These are phyloP conservation scores for Ustilago hordei DNA, from an alignment of 1,284 basidiomycete species.

Conservation along the genomic window DNA sequence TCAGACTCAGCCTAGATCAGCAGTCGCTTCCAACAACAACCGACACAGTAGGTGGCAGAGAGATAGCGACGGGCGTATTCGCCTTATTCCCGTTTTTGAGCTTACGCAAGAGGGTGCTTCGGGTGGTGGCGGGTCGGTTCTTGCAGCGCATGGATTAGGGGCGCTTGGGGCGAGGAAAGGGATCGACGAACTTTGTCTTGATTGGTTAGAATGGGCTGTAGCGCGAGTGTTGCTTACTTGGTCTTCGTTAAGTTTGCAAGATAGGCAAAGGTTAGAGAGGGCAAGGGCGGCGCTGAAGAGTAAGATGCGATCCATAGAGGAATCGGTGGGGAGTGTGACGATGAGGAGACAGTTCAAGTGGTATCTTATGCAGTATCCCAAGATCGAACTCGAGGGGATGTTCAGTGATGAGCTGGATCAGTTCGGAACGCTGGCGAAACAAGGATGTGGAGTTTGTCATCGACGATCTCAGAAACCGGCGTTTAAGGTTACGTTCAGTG, in stretches of 20 bases:
- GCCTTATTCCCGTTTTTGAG: slow-evolving; percentile 20
- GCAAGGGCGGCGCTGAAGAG: slow-evolving; percentile 29
- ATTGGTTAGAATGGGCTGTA: slow-evolving; percentile 51
- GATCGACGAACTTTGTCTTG: slow-evolving; percentile 42
- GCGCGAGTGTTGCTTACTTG: slow-evolving; percentile 39
- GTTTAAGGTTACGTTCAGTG: slow-evolving; percentile 24
- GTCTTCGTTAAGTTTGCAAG: slow-evolving; percentile 16
- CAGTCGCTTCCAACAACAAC: neutral
- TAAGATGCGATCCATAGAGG: slow-evolving; percentile 31
- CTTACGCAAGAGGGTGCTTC: neutral
- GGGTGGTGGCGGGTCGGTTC: slow-evolving; percentile 1
- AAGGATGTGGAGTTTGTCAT: slow-evolving; percentile 51
- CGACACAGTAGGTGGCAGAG: slow-evolving; percentile 1
- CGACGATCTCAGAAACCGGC: slow-evolving; percentile 33
- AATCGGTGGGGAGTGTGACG: slow-evolving; percentile 32
- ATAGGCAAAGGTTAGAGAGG: slow-evolving; percentile 37
- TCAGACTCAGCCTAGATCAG: neutral
- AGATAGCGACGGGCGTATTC: slow-evolving; percentile 23
- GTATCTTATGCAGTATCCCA: slow-evolving; percentile 50
- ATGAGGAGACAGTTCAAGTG: slow-evolving; percentile 55
- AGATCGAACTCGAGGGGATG: slow-evolving; percentile 24
- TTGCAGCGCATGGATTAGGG: slow-evolving; percentile 24
- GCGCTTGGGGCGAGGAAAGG: slow-evolving; percentile 14
- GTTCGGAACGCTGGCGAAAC: slow-evolving; percentile 31
- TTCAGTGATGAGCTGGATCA: slow-evolving; percentile 34